These are phyloP conservation scores for Sporothrix curviconia DNA, from an alignment of 2,329 filamentous ascomycete genomes.

Conservation along the genomic window DNA sequence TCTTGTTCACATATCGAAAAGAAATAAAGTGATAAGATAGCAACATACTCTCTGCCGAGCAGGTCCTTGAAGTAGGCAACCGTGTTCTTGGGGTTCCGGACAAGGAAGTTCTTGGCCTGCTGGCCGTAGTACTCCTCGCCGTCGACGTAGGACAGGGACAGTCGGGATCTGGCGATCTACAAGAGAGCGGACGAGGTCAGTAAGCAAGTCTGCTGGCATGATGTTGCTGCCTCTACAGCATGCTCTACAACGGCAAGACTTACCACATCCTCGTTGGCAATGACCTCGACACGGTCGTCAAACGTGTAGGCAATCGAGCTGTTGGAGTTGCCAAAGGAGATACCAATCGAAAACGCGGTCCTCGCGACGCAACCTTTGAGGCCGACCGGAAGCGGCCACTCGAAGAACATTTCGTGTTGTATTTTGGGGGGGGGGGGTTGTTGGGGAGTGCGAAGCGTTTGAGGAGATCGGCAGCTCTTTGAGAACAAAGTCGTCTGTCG, in stretches of 20 bases:
- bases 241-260: slow-evolving; percentile 26
- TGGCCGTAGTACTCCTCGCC: slow-evolving; percentile 95
- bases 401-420: slow-evolving; percentile 15
- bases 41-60: slow-evolving; percentile 77
- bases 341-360: slow-evolving; percentile 76
- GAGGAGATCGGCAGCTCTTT: too few species aligned
- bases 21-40: background rate
- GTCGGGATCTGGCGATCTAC: slow-evolving; percentile 94
- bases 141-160: slow-evolving; percentile 85
- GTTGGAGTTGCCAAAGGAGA: slow-evolving; percentile 97
- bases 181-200: background rate
- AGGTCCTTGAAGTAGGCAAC: slow-evolving; percentile 95
- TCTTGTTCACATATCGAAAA: too few species aligned
- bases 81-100: slow-evolving; percentile 89
- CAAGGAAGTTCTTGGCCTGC: slow-evolving; percentile 88
- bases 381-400: slow-evolving; percentile 8
- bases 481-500: too few species aligned
- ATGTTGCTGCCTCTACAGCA: background rate
- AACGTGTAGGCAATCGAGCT: slow-evolving; percentile 91
- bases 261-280: slow-evolving; percentile 97
- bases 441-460: background rate
- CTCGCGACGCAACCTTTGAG: slow-evolving; percentile 37
- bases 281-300: slow-evolving; percentile 93
- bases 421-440: background rate
- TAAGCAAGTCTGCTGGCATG: background rate